Conservation (phyloP, 331 rosid genomes). For the Malus hybrid region DNA sequence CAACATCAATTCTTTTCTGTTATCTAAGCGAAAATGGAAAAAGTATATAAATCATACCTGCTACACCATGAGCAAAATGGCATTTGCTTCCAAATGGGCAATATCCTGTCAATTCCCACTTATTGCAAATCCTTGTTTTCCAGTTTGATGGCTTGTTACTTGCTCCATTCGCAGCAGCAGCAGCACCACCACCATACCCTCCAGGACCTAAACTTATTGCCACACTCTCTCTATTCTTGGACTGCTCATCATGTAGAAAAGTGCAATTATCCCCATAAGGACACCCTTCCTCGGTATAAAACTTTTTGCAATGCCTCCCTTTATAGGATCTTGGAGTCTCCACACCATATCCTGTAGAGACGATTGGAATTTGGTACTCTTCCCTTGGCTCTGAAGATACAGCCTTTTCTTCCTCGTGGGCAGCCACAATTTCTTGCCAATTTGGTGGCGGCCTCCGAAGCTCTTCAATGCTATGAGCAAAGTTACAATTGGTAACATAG, state of each 20-base stretch:
- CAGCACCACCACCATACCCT: constrained; percentile 73
- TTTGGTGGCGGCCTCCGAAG: constrained; percentile 89
- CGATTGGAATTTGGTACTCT: constrained; percentile 89
- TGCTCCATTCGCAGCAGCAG: constrained; percentile 53
- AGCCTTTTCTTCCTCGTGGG: constrained; percentile 76
- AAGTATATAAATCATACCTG: constrained; percentile 45
- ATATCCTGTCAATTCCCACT: constrained; percentile 98
- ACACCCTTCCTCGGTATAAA: constrained; percentile 93
- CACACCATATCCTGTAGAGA: constrained; percentile 42
- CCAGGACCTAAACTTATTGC: constrained; percentile 97
- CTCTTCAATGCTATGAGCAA: constrained; percentile 94
- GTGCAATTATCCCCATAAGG: constrained; percentile 97
- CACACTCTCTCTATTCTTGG: constrained; percentile 90
- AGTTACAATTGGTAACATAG: constrained; percentile 78
- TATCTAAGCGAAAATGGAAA: not conserved
- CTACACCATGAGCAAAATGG: constrained; percentile 94
- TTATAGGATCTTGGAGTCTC: constrained; percentile 80
- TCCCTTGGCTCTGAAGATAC: constrained; percentile 59
- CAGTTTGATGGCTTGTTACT: constrained; percentile 87
- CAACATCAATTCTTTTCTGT: not conserved
- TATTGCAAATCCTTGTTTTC: constrained; percentile 97
- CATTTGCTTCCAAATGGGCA: constrained; percentile 97
- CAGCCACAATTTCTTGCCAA: constrained; percentile 98
- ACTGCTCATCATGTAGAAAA: constrained; percentile 90
- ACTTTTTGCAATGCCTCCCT: constrained; percentile 96